Evolutionary conservation across 2,329 filamentous ascomycete genomes (phyloP).

Genomic region (Didymella keratinophila): DNA sequence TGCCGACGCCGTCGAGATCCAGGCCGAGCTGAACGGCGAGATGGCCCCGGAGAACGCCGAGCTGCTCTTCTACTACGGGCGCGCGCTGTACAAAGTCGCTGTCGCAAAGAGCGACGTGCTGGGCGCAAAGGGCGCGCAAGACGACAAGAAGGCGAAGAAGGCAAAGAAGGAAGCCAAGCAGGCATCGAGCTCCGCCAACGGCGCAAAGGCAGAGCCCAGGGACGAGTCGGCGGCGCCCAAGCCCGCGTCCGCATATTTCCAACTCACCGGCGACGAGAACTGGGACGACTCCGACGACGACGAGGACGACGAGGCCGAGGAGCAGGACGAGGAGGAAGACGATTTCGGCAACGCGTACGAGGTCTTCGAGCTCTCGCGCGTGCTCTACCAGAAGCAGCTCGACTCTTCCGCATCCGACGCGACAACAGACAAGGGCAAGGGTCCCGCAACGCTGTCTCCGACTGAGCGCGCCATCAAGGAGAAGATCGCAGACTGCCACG

Average conservation of each 20-base stretch:
- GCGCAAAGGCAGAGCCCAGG: conserved; percentile 53
- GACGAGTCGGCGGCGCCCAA: conserved; percentile 66
- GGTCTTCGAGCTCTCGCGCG: conserved; percentile 68
- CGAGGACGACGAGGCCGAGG: conserved; percentile 67
- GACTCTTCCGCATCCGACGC: conserved; percentile 48
- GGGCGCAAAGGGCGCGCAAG: conserved; percentile 75
- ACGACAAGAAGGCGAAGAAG: conserved; percentile 61
- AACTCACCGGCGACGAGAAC: conserved; percentile 93
- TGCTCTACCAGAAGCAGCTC: conserved; percentile 66
- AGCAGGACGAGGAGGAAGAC: conserved; percentile 62
- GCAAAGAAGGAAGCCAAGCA: conserved; percentile 55
- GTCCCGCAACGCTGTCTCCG: conserved; percentile 54
- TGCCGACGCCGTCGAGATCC: conserved; percentile 86
- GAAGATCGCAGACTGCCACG: conserved; percentile 89
- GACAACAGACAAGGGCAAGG: conserved; percentile 54
- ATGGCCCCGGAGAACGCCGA: conserved; percentile 90
- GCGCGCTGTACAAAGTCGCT: conserved; percentile 91
- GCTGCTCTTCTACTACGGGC: conserved; percentile 91
- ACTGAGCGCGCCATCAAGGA: conserved; percentile 65
- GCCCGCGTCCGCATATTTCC: conserved; percentile 70
- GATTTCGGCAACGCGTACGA: conserved; percentile 71
- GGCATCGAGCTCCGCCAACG: conserved; percentile 38
- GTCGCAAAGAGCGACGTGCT: conserved; percentile 94
- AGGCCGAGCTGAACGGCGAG: conserved; percentile 91
- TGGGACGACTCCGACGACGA: conserved; percentile 72